These are phyloP conservation scores for Ophiosphaerella korrae DNA, from an alignment of 2,329 filamentous ascomycete species.

Conservation along the genomic window DNA sequence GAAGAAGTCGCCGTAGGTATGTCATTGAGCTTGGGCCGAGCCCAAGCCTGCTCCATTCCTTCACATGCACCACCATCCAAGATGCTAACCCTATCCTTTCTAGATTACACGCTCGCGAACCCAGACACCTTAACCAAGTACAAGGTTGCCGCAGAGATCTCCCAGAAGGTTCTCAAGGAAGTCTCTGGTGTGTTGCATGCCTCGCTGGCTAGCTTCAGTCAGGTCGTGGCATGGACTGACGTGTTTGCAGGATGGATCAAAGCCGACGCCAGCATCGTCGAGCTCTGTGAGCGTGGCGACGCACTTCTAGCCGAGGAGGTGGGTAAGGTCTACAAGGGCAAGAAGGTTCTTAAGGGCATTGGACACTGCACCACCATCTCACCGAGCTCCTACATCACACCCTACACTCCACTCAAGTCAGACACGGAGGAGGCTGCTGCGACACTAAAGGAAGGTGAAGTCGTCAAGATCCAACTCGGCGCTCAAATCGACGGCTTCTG, in stretches of 20 bases:
- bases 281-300: slow-evolving; percentile 94
- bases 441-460: slow-evolving; percentile 81
- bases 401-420: slow-evolving; percentile 89
- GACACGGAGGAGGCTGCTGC: slow-evolving; percentile 83
- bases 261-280: slow-evolving; percentile 88
- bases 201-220: not conserved
- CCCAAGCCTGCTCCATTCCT: too few relatives aligned
- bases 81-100: slow-evolving; percentile 28
- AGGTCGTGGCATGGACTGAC: slow-evolving; percentile 29
- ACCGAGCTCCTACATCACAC: slow-evolving; percentile 90
- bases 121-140: slow-evolving; percentile 98
- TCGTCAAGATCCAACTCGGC: slow-evolving; percentile 97
- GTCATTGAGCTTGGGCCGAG: slow-evolving; percentile 7
- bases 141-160: slow-evolving; percentile 94
- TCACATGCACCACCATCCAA: slow-evolving; percentile 13
- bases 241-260: slow-evolving; percentile 65
- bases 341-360: slow-evolving; percentile 95
- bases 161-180: slow-evolving; percentile 90
- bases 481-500: slow-evolving; percentile 98
- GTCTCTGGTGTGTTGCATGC: slow-evolving; percentile 62
- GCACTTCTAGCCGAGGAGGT: slow-evolving; percentile 93
- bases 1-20: slow-evolving; percentile 41
- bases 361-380: slow-evolving; percentile 95
- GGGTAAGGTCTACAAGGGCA: slow-evolving; percentile 95
- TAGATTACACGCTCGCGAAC: slow-evolving; percentile 89